These are phyloP conservation scores for Pneumocystis murina DNA, from an alignment of 1,139 yeast genomes.

Conservation along the genomic window DNA sequence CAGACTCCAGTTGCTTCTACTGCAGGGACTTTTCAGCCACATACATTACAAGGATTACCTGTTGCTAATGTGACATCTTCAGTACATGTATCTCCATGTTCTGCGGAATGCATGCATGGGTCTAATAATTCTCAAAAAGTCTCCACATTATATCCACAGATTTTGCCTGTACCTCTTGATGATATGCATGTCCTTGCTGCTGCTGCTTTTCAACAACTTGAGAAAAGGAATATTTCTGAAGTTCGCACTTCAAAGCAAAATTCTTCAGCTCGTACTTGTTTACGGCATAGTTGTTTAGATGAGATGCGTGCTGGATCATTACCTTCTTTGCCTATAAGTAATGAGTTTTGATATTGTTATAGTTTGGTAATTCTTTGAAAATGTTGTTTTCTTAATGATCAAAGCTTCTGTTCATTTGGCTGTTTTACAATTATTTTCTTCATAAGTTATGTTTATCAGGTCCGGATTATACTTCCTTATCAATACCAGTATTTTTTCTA, in stretches of 20 bases:
- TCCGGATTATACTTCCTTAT: constrained; percentile 42
- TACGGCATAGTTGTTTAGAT: neutral
- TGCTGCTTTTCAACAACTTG: constrained; percentile 70
- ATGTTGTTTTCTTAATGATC: constrained; percentile 6
- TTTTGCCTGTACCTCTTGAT: constrained; percentile 9
- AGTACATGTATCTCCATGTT: neutral
- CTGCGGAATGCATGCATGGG: neutral
- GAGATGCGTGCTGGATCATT: neutral
- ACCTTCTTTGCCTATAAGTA: neutral
- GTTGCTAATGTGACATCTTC: neutral
- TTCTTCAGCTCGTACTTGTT: constrained; percentile 1
- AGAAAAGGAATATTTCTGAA: constrained; percentile 27
- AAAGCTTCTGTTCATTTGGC: constrained; percentile 7
- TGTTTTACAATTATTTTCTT: constrained; percentile 36
- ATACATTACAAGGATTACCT: neutral
- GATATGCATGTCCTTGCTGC: constrained; percentile 67
- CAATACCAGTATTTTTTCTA: constrained; percentile 47
- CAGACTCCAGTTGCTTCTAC: neutral
- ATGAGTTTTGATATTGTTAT: neutral
- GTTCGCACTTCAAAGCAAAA: neutral
- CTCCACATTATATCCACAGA: neutral
- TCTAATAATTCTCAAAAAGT: neutral
- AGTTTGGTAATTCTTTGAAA: constrained; percentile 4
- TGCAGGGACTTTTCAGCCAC: neutral
- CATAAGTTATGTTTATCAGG: constrained; percentile 68